phyloP scores from a whole-genome alignment of 2,329 filamentous ascomycete species.

The Clonostachys rosea region DNA sequence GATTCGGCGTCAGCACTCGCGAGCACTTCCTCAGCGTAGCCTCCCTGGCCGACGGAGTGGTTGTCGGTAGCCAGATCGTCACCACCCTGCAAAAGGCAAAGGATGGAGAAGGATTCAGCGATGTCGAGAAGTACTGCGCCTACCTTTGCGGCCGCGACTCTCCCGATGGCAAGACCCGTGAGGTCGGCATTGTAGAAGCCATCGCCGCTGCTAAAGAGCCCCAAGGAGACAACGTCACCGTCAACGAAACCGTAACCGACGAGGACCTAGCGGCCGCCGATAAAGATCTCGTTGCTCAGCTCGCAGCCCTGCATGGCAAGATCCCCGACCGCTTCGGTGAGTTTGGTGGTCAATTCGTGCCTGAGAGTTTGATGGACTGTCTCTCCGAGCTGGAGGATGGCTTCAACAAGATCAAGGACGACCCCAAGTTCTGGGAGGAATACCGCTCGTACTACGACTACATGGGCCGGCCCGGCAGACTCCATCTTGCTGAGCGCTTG shows the following conservation, averaged over 20 bases:
- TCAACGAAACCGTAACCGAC: conserved; percentile 59
- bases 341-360: conserved; percentile 96
- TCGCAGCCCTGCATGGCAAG: conserved; percentile 75
- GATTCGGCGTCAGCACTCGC: conserved; percentile 92
- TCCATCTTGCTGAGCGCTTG: conserved; percentile 84
- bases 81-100: conserved; percentile 54
- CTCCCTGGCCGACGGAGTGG: conserved; percentile 84
- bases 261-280: conserved; percentile 55
- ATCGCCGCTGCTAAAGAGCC: conserved; percentile 46
- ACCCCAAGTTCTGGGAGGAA: conserved; percentile 94
- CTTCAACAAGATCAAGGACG: conserved; percentile 82
- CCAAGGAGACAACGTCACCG: conserved; percentile 36
- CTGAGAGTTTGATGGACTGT: conserved; percentile 97
- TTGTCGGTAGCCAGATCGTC: conserved; percentile 95
- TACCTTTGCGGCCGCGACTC: conserved; percentile 50
- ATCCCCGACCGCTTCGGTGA: conserved; percentile 88
- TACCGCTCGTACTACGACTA: conserved; percentile 94
- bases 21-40: conserved; percentile 90
- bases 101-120: conserved; percentile 41
- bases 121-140: conserved; percentile 83
- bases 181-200: conserved; percentile 68
- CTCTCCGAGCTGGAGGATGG: conserved; percentile 84
- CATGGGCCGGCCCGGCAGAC: conserved; percentile 90
- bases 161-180: conserved; percentile 43
- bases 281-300: conserved; percentile 69